Percentiles rank a stretch among this genome's conserved stretches.
These are phyloP conservation scores for Mycotypha africana DNA, from an alignment of 371 early-diverging fungal species.

Conservation along the genomic window DNA sequence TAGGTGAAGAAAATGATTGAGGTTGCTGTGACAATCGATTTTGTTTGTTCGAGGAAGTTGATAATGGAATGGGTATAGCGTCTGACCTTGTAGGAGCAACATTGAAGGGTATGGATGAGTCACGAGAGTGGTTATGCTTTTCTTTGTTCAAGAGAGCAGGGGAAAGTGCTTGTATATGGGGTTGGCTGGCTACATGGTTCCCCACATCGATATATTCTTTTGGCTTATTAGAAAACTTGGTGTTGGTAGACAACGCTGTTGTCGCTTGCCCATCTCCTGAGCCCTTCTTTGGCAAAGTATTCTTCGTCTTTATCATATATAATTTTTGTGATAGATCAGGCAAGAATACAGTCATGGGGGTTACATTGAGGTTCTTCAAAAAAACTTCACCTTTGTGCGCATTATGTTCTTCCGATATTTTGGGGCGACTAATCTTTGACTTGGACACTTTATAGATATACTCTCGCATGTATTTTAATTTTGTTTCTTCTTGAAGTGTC, in stretches of 20 bases:
- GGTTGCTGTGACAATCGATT: no score
- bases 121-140: constrained; percentile 44
- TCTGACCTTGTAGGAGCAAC: no score
- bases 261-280: background rate
- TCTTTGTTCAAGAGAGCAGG: constrained; percentile 40
- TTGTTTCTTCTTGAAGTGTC: constrained; percentile 73
- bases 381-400: constrained; percentile 40
- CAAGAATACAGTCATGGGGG: constrained; percentile 72
- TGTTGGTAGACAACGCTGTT: background rate
- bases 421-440: constrained; percentile 45
- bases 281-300: background rate
- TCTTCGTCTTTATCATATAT: background rate
- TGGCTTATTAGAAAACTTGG: background rate
- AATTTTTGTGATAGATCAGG: constrained; percentile 28
- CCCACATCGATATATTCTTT: constrained; percentile 24
- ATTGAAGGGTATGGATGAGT: constrained; percentile 78
- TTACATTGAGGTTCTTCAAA: constrained; percentile 58
- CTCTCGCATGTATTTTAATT: constrained; percentile 67
- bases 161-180: constrained; percentile 32
- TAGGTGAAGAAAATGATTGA: constrained; percentile 11
- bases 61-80: no score
- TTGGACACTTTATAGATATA: constrained; percentile 72
- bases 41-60: no score
- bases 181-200: constrained; percentile 34
- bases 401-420: constrained; percentile 16